These are phyloP conservation scores for Candida pini DNA, from an alignment of 805 yeast species.

Conservation along the genomic window DNA sequence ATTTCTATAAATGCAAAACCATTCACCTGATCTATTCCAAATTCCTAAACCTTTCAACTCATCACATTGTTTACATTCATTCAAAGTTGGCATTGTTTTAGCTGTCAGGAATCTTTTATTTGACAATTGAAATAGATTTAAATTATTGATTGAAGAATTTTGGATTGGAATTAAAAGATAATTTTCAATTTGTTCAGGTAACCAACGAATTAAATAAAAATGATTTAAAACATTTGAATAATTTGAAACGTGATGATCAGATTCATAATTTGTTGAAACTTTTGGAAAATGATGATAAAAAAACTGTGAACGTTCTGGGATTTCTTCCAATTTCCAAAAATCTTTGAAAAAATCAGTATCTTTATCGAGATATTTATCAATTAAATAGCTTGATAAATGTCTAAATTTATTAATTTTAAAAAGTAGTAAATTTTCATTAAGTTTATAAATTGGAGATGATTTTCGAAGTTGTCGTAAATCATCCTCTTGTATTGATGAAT, in stretches of 20 bases:
- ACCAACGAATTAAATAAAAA: slow-evolving; percentile 30
- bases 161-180: slow-evolving; percentile 27
- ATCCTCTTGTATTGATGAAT: slow-evolving; percentile 19
- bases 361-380: slow-evolving; percentile 19
- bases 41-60: slow-evolving; percentile 20
- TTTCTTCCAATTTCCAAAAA: slow-evolving; percentile 24
- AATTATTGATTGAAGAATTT: background rate
- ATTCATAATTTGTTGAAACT: slow-evolving; percentile 27
- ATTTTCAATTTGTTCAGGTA: slow-evolving; percentile 22
- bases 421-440: slow-evolving; percentile 1
- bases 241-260: slow-evolving; percentile 26
- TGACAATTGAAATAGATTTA: slow-evolving; percentile 1
- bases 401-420: slow-evolving; percentile 4
- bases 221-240: slow-evolving; percentile 24
- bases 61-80: slow-evolving; percentile 27
- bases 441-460: slow-evolving; percentile 4
- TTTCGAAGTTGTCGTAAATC: slow-evolving; percentile 12
- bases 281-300: slow-evolving; percentile 30
- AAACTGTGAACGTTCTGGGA: slow-evolving; percentile 23
- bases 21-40: slow-evolving; percentile 27
- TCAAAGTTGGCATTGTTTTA: slow-evolving; percentile 25
- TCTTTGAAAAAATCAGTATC: slow-evolving; percentile 24
- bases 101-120: slow-evolving; percentile 22
- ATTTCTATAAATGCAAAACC: slow-evolving; percentile 23
- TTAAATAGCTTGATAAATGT: slow-evolving; percentile 7